These are phyloP conservation scores for Sherardia arvensis DNA, from an alignment of 257 asterid species.

Conservation along the genomic window DNA sequence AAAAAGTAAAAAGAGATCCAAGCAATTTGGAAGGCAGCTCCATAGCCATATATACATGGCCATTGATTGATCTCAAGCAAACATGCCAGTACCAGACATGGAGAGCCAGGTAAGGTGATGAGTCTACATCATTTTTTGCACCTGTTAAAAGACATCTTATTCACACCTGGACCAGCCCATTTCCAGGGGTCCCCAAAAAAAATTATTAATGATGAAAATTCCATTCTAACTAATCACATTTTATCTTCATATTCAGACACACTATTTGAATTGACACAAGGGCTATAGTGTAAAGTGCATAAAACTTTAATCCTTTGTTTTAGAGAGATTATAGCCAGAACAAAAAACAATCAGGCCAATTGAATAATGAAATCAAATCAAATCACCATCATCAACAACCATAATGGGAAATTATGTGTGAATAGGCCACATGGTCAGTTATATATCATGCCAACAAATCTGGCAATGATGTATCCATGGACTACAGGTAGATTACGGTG, in stretches of 20 bases:
- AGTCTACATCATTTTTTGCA: background rate
- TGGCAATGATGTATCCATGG: background rate
- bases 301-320: background rate
- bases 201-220: background rate
- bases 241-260: background rate
- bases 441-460: conserved; percentile 2
- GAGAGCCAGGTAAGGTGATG: conserved; percentile 1
- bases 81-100: background rate
- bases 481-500: background rate
- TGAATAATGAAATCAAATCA: background rate
- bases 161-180: conserved; percentile 6
- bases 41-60: background rate
- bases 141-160: conserved; percentile 2
- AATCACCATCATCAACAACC: background rate
- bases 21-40: background rate
- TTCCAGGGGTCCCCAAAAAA: background rate
- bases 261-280: background rate
- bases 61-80: background rate
- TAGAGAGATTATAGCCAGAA: background rate
- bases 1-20: background rate
- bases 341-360: background rate
- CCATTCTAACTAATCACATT: background rate
- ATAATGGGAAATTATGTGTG: background rate
- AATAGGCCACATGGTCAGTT: background rate
- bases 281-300: background rate